Evolutionary conservation across 352 stramenopile genomes (phyloP).

Genomic region (Globisporangium uncinulatum): DNA sequence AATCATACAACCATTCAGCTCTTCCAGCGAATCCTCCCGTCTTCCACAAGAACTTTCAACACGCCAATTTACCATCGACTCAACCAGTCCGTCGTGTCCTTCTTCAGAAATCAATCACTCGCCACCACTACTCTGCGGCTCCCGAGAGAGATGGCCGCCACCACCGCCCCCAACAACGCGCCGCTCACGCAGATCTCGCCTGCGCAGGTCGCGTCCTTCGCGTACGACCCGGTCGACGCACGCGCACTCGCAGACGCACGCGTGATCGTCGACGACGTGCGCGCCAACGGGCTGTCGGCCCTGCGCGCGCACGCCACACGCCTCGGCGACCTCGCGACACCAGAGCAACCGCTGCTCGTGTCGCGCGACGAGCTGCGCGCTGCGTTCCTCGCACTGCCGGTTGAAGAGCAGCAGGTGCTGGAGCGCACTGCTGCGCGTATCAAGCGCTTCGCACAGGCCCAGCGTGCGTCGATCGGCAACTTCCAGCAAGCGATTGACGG

Average conservation of each 20-base stretch:
- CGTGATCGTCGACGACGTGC: conserved; percentile 69
- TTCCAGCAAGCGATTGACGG: conserved; percentile 94
- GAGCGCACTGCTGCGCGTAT: conserved; percentile 89
- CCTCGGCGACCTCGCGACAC: conserved; percentile 56
- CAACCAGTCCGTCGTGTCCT: no score
- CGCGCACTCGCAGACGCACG: conserved; percentile 53
- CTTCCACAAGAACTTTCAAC: not conserved
- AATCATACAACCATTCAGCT: not conserved
- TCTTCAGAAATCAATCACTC: no score
- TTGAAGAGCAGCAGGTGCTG: conserved; percentile 75
- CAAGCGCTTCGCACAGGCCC: conserved; percentile 90
- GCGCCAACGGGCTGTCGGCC: conserved; percentile 29
- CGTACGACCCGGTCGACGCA: conserved; percentile 74
- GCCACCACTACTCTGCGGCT: not conserved
- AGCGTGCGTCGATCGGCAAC: conserved; percentile 90
- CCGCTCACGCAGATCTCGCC: conserved; percentile 69
- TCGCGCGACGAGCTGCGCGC: conserved; percentile 57
- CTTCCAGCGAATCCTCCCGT: not conserved
- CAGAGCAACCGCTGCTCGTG: conserved; percentile 44
- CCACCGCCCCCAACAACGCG: conserved; percentile 2
- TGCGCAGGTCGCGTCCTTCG: conserved; percentile 62
- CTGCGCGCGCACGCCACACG: conserved; percentile 52
- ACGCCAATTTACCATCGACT: not conserved
- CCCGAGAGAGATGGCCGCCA: not conserved
- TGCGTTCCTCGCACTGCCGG: conserved; percentile 78